Conservation (phyloP, 345 rosid genomes). For the Linum trigynum region DNA sequence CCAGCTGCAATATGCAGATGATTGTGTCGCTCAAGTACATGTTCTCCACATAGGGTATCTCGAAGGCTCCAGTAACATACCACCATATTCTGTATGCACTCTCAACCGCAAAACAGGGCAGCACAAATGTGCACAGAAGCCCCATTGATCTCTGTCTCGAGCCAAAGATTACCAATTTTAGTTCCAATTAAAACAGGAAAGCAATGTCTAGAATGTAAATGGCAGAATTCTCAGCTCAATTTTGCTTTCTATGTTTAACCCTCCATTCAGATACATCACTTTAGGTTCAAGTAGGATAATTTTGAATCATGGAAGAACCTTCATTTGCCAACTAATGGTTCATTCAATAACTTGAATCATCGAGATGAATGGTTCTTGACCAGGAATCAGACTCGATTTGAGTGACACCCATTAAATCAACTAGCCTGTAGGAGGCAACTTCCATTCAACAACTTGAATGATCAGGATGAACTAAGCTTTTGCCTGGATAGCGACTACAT, state of each 20-base stretch:
- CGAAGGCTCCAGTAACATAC: slow-evolving; percentile 51
- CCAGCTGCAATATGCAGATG: slow-evolving; percentile 55
- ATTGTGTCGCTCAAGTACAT: slow-evolving; percentile 39
- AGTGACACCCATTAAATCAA: too few relatives aligned
- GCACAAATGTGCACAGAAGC: slow-evolving; percentile 55
- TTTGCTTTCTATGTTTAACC: background rate
- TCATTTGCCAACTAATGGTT: background rate
- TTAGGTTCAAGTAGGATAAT: background rate
- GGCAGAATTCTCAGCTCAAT: background rate
- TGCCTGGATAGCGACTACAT: too few relatives aligned
- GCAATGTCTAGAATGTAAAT: background rate
- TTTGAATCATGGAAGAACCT: background rate
- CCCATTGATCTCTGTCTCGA: slow-evolving; percentile 57
- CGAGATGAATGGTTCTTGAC: too few relatives aligned
- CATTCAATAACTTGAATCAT: too few relatives aligned
- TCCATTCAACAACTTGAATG: too few relatives aligned
- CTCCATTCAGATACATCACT: background rate
- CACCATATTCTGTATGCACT: slow-evolving; percentile 84
- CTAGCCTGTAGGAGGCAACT: too few relatives aligned
- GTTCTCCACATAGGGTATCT: slow-evolving; percentile 58
- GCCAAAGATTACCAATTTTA: background rate
- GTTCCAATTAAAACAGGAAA: background rate
- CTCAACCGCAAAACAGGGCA: slow-evolving; percentile 65
- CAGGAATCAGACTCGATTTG: too few relatives aligned
- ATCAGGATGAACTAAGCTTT: too few relatives aligned